Percentiles rank a stretch among this genome's conserved stretches.
Evolutionary conservation across 2,329 filamentous ascomycete genomes (phyloP).

Genomic region (Colletotrichum sidae): DNA sequence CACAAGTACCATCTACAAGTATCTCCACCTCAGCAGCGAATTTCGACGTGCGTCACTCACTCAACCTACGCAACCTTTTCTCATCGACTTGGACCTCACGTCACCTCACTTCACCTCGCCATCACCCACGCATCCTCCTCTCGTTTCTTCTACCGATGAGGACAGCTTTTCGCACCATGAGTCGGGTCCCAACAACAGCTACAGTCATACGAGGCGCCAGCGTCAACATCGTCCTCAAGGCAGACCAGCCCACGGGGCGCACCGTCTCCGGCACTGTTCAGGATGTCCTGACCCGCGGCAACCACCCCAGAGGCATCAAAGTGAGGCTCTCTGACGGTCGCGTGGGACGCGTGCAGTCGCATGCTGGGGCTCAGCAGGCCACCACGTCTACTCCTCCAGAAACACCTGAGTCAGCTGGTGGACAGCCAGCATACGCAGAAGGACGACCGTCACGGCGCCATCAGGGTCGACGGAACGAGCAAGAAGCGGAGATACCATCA

Average conservation of each 20-base stretch:
- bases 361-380: slow-evolving; percentile 49
- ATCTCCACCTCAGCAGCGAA: too few relatives aligned
- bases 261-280: slow-evolving; percentile 76
- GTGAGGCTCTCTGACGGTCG: slow-evolving; percentile 78
- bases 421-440: background rate
- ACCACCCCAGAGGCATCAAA: slow-evolving; percentile 84
- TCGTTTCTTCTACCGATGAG: too few relatives aligned
- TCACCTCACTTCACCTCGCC: background rate
- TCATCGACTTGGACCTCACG: too few relatives aligned
- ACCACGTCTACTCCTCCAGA: slow-evolving; percentile 23
- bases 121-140: background rate
- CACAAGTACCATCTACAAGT: too few relatives aligned
- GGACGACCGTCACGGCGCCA: slow-evolving; percentile 8
- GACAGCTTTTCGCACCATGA: slow-evolving; percentile 29
- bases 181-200: slow-evolving; percentile 56
- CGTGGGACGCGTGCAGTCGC: slow-evolving; percentile 78
- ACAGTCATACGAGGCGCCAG: slow-evolving; percentile 70
- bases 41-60: too few relatives aligned
- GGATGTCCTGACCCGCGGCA: slow-evolving; percentile 76
- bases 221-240: slow-evolving; percentile 81
- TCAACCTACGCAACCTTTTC: too few relatives aligned
- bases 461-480: slow-evolving; percentile 38
- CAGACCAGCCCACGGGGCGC: slow-evolving; percentile 79
- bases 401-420: slow-evolving; percentile 2
- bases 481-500: background rate